Percentiles rank a stretch among this genome's conserved stretches.
Evolutionary conservation across 805 yeast genomes (phyloP).

Genomic region (Lachancea meyersii): DNA sequence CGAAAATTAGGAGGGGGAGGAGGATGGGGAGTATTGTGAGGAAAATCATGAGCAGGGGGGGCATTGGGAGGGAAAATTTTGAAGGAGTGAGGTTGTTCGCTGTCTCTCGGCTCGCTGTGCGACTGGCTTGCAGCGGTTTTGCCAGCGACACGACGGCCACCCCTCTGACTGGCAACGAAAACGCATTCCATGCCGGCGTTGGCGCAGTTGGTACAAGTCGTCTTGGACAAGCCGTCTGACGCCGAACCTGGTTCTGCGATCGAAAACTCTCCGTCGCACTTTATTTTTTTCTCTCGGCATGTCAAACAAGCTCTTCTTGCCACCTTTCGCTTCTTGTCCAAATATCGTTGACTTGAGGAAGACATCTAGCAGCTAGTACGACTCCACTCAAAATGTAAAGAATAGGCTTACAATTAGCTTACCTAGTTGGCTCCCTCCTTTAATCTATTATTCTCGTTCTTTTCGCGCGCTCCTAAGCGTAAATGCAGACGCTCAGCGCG

Average conservation of each 20-base stretch:
- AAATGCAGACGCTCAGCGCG: too few species aligned
- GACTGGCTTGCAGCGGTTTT: constrained; percentile 6
- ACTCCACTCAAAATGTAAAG: too few species aligned
- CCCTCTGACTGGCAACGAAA: constrained; percentile 51
- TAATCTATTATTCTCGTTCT: too few species aligned
- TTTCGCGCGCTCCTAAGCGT: too few species aligned
- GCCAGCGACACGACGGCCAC: constrained; percentile 43
- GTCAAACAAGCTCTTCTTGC: constrained; percentile 58
- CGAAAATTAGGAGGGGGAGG: too few species aligned
- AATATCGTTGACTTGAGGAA: background rate
- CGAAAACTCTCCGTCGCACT: constrained; percentile 54
- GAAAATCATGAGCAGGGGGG: background rate
- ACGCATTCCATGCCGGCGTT: constrained; percentile 43
- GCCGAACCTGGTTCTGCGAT: constrained; percentile 16
- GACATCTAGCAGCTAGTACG: background rate
- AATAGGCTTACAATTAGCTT: too few species aligned
- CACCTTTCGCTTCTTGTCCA: constrained; percentile 29
- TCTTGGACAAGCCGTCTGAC: constrained; percentile 22
- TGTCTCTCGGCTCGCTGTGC: background rate
- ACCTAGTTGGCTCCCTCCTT: too few species aligned
- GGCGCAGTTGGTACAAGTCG: constrained; percentile 45
- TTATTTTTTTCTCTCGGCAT: constrained; percentile 59
- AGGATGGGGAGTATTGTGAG: background rate
- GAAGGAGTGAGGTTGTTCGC: too few species aligned
- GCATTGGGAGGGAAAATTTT: background rate